Evolutionary conservation across 768 basidiomycete genomes (phyloP), one percentile per base, ranked within the genome.

Genomic region (Phlebiopsis gigantea): DNA sequence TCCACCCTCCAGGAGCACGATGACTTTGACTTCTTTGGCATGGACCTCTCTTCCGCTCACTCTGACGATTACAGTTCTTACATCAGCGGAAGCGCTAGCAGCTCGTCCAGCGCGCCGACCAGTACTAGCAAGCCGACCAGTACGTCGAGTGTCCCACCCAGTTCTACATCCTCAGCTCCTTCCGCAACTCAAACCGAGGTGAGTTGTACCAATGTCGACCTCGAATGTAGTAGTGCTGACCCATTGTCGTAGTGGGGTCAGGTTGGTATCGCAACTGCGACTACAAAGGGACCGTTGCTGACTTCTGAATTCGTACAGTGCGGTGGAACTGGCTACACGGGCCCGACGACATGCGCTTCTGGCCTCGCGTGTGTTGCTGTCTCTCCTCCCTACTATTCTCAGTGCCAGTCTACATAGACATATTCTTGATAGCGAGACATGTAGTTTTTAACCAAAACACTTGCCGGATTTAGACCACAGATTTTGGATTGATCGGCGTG

Each of bases 1-100:
- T 70, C 69, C n/a, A 61, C 53, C 52, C 64, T 70, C 48, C 60
- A 59, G 15, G 65, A 68, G 53, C 69, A 70, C 55, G 61, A 70
- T 53, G 53, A 62, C 54, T 64, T 67, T 48, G 56, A 62, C 53
- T 68, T 67, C 65, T 70, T 70, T 31, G 66, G 66, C 22, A 34
- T 66, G 6, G 61, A 65, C 43, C 53, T 67, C 22, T 63, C 63
- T 21, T 49, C 43, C 12, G 56, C 63, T 29, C 68, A 69, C 49
- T 65, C 65, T 28, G 44, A 57, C 28, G 52, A 55, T 22, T 66
- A 68, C 56, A 60, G 46, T 45, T 50, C 59, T 5, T 66, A 64
- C 51, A 50, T 66, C 39, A 34, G 57, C 28, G 58, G 57, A 6
- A 56, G 59, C 9, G 21, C 30, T 17, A 46, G 15, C 8, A 44